Conservation (phyloP, 78 protist species). For the Dictyostelium capitatum region DNA sequence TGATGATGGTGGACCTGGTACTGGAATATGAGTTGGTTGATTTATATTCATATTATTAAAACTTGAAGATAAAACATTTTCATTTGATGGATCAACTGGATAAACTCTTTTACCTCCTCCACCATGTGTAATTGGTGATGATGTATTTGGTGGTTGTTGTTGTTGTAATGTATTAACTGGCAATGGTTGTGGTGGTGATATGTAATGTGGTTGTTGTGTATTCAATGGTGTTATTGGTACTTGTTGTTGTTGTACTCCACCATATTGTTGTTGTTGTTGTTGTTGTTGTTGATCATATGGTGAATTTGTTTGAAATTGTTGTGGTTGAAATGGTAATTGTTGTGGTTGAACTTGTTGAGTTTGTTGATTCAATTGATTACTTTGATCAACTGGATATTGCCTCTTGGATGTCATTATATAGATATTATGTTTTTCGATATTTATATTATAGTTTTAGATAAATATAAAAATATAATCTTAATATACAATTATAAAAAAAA, state of each 20-base stretch:
- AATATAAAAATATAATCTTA: too few relatives aligned
- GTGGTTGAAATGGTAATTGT: constrained; percentile 10
- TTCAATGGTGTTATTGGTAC: neutral
- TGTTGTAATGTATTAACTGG: neutral
- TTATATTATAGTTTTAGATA: too few relatives aligned
- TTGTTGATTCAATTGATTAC: constrained; percentile 10
- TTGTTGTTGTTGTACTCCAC: constrained; percentile 12
- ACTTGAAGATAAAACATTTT: neutral
- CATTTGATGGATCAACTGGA: constrained; percentile 61
- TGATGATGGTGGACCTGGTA: neutral
- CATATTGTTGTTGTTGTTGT: constrained; percentile 4
- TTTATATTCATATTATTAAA: constrained; percentile 31
- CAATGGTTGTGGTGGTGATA: neutral
- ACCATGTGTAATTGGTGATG: neutral
- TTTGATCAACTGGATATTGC: constrained; percentile 7
- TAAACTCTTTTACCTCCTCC: constrained; percentile 39
- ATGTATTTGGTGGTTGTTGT: constrained; percentile 19
- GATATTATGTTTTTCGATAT: neutral
- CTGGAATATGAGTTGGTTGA: neutral
- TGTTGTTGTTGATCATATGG: constrained; percentile 9
- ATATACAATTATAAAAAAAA: too few relatives aligned
- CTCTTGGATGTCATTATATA: neutral
- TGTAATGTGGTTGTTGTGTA: neutral
- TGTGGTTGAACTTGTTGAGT: constrained; percentile 2
- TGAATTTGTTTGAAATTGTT: constrained; percentile 9